These are phyloP conservation scores for Ceratocystis variospora DNA, from an alignment of 2,329 filamentous ascomycete genomes.

Conservation along the genomic window DNA sequence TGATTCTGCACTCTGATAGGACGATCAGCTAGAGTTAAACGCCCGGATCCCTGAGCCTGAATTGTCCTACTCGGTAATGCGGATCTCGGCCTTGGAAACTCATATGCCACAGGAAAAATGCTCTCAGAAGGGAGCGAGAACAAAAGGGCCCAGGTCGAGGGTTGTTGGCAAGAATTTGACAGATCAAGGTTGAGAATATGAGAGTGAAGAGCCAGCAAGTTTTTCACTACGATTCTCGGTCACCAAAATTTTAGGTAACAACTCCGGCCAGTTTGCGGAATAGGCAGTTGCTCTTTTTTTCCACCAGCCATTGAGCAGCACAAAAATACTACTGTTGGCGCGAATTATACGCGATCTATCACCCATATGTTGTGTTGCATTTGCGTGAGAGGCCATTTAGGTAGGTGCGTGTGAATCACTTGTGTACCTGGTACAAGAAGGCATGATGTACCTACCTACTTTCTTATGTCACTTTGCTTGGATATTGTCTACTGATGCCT, in stretches of 20 bases:
- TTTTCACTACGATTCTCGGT: background rate
- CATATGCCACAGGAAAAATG: background rate
- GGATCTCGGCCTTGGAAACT: background rate
- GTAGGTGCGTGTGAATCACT: background rate
- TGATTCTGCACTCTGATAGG: conserved; percentile 2
- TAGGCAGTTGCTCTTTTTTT: background rate
- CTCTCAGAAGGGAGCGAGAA: background rate
- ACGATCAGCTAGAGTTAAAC: conserved; percentile 4
- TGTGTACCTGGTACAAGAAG: background rate
- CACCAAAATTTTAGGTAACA: background rate
- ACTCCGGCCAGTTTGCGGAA: background rate
- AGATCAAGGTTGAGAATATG: too few species aligned
- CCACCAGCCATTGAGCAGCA: background rate
- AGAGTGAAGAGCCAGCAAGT: too few species aligned
- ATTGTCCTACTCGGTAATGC: background rate
- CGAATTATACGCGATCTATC: background rate
- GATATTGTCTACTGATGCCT: background rate
- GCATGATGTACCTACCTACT: background rate
- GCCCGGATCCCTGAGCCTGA: conserved; percentile 5
- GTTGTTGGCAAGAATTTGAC: background rate
- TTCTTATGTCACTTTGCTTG: background rate
- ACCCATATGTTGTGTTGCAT: background rate
- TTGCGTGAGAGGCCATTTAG: background rate
- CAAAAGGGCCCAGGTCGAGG: background rate
- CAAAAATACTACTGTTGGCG: background rate